A percentile compares a stretch with the other conserved stretches of the same genome.
Conservation (phyloP, 805 yeast species). For the Starmera dryadoides region DNA sequence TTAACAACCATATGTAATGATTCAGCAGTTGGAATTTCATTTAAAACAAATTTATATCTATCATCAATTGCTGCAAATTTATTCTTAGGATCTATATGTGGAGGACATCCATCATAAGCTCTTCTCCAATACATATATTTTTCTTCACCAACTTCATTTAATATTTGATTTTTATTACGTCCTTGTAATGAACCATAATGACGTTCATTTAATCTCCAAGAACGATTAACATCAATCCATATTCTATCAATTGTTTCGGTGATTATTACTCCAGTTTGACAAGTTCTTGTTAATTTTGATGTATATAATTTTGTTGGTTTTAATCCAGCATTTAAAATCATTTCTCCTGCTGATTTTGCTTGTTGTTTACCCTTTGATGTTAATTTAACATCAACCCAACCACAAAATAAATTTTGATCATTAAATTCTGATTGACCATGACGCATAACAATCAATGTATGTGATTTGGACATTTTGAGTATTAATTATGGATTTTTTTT, state of each 20-base stretch:
- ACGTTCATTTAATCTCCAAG: slow-evolving; percentile 79
- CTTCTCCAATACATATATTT: slow-evolving; percentile 76
- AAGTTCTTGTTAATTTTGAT: slow-evolving; percentile 66
- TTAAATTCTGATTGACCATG: slow-evolving; percentile 85
- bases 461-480: no score
- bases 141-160: slow-evolving; percentile 61
- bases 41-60: slow-evolving; percentile 24
- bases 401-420: slow-evolving; percentile 69
- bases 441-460: slow-evolving; percentile 52
- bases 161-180: slow-evolving; percentile 58
- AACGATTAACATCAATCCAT: slow-evolving; percentile 49
- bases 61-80: slow-evolving; percentile 22
- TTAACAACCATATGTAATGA: slow-evolving; percentile 65
- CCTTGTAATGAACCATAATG: slow-evolving; percentile 85
- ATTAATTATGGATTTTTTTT: no score
- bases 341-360: slow-evolving; percentile 57
- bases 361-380: slow-evolving; percentile 63
- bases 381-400: slow-evolving; percentile 75
- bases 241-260: slow-evolving; percentile 45
- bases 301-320: slow-evolving; percentile 60
- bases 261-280: slow-evolving; percentile 66
- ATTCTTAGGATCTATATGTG: slow-evolving; percentile 25
- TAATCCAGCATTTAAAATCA: slow-evolving; percentile 41
- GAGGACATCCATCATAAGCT: slow-evolving; percentile 70
- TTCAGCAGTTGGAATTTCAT: slow-evolving; percentile 62